phyloP scores from a whole-genome alignment of 1,284 basidiomycete genomes.

The Naganishia sp. region DNA sequence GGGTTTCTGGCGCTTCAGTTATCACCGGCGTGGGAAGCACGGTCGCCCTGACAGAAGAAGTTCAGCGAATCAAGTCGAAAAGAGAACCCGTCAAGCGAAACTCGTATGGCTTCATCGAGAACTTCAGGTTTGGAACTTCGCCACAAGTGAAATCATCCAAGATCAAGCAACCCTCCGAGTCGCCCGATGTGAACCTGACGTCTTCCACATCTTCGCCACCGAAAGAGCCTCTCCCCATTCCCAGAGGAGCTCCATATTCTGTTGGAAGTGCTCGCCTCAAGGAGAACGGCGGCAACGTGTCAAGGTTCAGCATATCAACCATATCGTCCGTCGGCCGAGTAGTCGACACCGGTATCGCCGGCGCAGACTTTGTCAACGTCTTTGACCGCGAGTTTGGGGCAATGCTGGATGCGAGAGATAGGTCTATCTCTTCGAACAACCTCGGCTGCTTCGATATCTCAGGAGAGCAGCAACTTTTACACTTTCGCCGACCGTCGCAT shows the following conservation, averaged over 20 bases:
- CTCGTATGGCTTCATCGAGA: slow-evolving; percentile 27
- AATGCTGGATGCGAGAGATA: neutral
- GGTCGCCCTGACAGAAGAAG: neutral
- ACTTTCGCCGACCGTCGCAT: slow-evolving; percentile 11
- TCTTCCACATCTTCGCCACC: slow-evolving; percentile 7
- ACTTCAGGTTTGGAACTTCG: slow-evolving; percentile 31
- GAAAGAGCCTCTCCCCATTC: slow-evolving; percentile 25
- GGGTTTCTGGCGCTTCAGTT: too few species aligned
- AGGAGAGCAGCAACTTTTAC: neutral
- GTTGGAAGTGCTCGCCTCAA: slow-evolving; percentile 1
- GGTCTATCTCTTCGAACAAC: neutral
- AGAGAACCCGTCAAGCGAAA: slow-evolving; percentile 21
- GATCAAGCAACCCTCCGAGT: too few species aligned
- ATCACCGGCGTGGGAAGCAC: neutral
- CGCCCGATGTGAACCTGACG: neutral
- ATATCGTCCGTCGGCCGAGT: slow-evolving; percentile 76
- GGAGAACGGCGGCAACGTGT: slow-evolving; percentile 56
- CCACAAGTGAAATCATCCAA: too few species aligned
- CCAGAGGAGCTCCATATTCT: neutral
- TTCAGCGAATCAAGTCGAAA: neutral
- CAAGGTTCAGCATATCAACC: slow-evolving; percentile 72
- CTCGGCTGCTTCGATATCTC: neutral
- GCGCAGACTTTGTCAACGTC: slow-evolving; percentile 70
- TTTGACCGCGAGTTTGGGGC: slow-evolving; percentile 57
- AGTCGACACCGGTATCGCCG: slow-evolving; percentile 63